Base-by-base conservation (phyloP, 2,329 filamentous ascomycete genomes). In the Hypocreales sp. region DNA sequence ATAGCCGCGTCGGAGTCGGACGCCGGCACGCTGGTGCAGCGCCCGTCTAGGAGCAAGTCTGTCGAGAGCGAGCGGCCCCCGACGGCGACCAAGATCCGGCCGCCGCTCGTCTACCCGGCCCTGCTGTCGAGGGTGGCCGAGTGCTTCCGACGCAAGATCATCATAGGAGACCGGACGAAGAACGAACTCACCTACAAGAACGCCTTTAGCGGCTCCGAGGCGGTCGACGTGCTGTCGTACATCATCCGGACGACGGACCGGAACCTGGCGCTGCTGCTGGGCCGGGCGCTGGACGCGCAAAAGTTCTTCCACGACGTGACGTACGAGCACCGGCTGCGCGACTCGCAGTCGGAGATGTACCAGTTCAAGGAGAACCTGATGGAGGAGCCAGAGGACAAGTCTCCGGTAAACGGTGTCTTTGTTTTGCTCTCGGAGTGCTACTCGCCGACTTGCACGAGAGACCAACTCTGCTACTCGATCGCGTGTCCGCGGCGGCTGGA, bases 261-360 rank as follows among this genome's bases (percentile, higher is more conserved):
- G 32, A 98, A 98, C 48, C 61, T 98, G 34, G 90, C 90, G 8
- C 61, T 98, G 26, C 69, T 98, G 8, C 62, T 98, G 11, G 90
- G 90, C 35, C 72, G 90, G 47, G 84, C 90, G 22, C 60, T 98
- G 34, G 90, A 98, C 55, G 90, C 90, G 15, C 90, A 98, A 48
- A 95, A 95, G 50, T 94, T 93, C 58, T 98, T 98, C 50, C 90
- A 98, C 58, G 90, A 98, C 63, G 90, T 95, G 27, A 94, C 87
- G 1, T 98, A 98, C 53, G 87, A 94, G 42, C 90, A 98, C 53
- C 72, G 90, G 25, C 60, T 98, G 42, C 79, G 90, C 53, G 90
- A 98, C 53, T 92, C 87, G n/a, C 72, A 77, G 22, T 79, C 77
- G 27, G 90, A 98, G 53, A 80, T 98, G 51, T 98, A 95, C 51